Percentiles rank a stretch among this genome's conserved stretches.
These are phyloP conservation scores for Teratosphaeria zuluensis DNA, from an alignment of 2,329 filamentous ascomycete species.

Conservation along the genomic window DNA sequence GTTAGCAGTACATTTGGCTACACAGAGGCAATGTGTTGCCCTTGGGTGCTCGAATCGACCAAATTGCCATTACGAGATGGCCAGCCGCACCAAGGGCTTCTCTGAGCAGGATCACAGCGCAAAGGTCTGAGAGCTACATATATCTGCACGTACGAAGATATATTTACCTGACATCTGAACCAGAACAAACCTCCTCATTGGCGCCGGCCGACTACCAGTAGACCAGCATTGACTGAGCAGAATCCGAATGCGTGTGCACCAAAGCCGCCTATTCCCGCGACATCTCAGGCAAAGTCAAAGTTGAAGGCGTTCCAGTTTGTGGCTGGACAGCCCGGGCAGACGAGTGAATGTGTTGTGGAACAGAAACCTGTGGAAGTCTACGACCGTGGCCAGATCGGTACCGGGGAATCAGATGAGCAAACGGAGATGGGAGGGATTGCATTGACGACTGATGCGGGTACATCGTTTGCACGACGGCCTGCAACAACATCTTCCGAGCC, in stretches of 20 bases:
- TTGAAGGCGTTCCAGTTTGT: slow-evolving; percentile 46
- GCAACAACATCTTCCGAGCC: not conserved
- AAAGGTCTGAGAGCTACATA: slow-evolving; percentile 26
- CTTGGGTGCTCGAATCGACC: not conserved
- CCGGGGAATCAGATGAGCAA: slow-evolving; percentile 11
- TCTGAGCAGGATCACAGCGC: slow-evolving; percentile 38
- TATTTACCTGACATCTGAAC: slow-evolving; percentile 1
- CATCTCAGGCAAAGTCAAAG: slow-evolving; percentile 44
- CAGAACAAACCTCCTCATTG: slow-evolving; percentile 17
- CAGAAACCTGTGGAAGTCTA: slow-evolving; percentile 1
- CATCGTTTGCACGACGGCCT: slow-evolving; percentile 4
- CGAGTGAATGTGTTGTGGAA: not conserved
- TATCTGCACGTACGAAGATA: not conserved
- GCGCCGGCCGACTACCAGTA: slow-evolving; percentile 10
- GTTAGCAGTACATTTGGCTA: not conserved
- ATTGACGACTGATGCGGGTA: slow-evolving; percentile 1
- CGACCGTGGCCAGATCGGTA: slow-evolving; percentile 33
- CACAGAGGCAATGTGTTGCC: not conserved
- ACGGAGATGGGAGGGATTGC: not conserved
- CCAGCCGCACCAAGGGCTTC: slow-evolving; percentile 39
- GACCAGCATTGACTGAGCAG: slow-evolving; percentile 12
- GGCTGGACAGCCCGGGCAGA: slow-evolving; percentile 23
- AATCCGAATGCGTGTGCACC: slow-evolving; percentile 18
- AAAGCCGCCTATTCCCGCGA: slow-evolving; percentile 40
- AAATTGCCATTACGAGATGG: slow-evolving; percentile 9